Conservation (phyloP, 1,139 yeast species). For the Candida gigantensis region DNA sequence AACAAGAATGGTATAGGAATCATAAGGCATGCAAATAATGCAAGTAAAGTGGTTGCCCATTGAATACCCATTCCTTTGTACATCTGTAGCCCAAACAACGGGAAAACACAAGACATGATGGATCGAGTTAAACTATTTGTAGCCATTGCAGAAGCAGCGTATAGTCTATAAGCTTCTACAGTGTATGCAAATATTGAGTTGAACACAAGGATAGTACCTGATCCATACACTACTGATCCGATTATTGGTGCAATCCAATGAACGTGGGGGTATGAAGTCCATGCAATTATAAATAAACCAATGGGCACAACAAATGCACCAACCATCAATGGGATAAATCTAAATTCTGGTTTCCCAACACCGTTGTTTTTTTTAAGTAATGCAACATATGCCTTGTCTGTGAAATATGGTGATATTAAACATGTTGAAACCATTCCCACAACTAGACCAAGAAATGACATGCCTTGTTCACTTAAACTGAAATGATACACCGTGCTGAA, state of each 20-base stretch:
- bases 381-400: conserved; percentile 23
- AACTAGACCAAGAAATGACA: conserved; percentile 54
- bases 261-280: conserved; percentile 37
- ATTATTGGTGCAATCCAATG: conserved; percentile 46
- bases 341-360: conserved; percentile 35
- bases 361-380: conserved; percentile 31
- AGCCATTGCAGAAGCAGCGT: conserved; percentile 45
- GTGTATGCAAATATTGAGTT: conserved; percentile 41
- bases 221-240: conserved; percentile 38
- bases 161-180: conserved; percentile 41
- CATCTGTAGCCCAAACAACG: conserved; percentile 41
- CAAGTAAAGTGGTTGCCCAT: conserved; percentile 44
- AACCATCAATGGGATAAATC: conserved; percentile 38
- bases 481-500: conserved; percentile 50
- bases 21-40: conserved; percentile 30
- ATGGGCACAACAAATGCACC: conserved; percentile 38
- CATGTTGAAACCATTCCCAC: conserved; percentile 44
- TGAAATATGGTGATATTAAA: conserved; percentile 21
- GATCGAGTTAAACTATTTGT: conserved; percentile 42
- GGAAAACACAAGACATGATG: conserved; percentile 40
- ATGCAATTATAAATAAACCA: conserved; percentile 42
- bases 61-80: conserved; percentile 37
- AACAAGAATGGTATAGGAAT: conserved; percentile 42
- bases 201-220: conserved; percentile 42
- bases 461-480: conserved; percentile 37